These are phyloP conservation scores for Microthlaspi erraticum DNA, from an alignment of 345 rosid species.

Conservation along the genomic window DNA sequence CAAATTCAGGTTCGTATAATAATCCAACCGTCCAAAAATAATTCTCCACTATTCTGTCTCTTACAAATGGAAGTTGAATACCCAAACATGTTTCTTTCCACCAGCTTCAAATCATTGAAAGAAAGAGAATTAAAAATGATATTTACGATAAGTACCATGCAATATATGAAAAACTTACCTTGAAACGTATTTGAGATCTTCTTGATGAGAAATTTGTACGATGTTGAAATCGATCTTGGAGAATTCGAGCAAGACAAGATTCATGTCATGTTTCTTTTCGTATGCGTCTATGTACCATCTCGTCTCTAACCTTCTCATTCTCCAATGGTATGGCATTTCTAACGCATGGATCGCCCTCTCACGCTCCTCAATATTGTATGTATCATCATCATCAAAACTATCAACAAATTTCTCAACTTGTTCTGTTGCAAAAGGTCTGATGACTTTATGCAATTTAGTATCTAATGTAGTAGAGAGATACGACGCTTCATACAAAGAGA, in stretches of 20 bases:
- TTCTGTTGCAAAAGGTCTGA: constrained; percentile 43
- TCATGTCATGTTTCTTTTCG: constrained; percentile 23
- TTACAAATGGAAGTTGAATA: constrained; percentile 39
- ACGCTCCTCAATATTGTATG: background rate
- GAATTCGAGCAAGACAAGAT: constrained; percentile 29
- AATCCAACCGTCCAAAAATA: constrained; percentile 47
- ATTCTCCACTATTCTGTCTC: constrained; percentile 49
- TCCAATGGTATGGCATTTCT: constrained; percentile 40
- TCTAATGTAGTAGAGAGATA: constrained; percentile 42
- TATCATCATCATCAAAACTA: constrained; percentile 1
- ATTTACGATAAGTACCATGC: too few species aligned
- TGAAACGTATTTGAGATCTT: constrained; percentile 45
- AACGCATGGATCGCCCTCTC: constrained; percentile 36
- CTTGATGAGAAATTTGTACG: constrained; percentile 40
- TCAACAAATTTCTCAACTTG: constrained; percentile 17
- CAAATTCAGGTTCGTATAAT: constrained; percentile 46
- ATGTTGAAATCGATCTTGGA: constrained; percentile 45
- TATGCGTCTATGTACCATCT: constrained; percentile 43
- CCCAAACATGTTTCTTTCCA: constrained; percentile 42
- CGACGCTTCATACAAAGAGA: constrained; percentile 51
- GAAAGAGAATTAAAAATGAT: background rate
- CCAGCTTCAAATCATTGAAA: constrained; percentile 42
- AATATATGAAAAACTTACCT: constrained; percentile 17
- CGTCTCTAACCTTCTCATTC: constrained; percentile 39
- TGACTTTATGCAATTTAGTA: constrained; percentile 40